phyloP scores from a whole-genome alignment of 768 basidiomycete species.

The Russula sp. region DNA sequence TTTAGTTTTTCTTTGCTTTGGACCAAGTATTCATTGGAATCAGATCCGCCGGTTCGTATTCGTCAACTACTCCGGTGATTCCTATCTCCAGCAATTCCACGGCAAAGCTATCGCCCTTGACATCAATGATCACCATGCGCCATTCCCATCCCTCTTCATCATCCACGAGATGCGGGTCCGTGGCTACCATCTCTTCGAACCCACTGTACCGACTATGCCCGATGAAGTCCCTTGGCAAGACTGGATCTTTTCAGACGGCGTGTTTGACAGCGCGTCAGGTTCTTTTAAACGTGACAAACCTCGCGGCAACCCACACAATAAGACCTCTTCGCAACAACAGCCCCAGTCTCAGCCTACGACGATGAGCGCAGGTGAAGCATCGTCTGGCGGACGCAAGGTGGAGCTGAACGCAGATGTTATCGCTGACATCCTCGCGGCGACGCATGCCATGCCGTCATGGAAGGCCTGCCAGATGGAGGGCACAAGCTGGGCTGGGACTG shows the following conservation, averaged over 20 bases:
- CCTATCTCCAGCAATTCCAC: conserved; percentile 26
- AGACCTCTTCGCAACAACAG: not conserved
- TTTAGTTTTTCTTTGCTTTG: not conserved
- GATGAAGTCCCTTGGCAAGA: conserved; percentile 11
- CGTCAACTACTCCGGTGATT: conserved; percentile 9
- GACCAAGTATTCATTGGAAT: not conserved
- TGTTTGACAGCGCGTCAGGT: too few relatives aligned
- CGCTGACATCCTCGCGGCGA: not conserved
- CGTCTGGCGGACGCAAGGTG: not conserved
- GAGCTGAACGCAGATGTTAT: not conserved
- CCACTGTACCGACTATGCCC: conserved; percentile 21
- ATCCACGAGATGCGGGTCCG: too few relatives aligned
- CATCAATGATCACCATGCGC: conserved; percentile 28
- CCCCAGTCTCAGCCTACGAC: not conserved
- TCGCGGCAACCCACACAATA: too few relatives aligned
- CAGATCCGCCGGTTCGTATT: conserved; percentile 29
- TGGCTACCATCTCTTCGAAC: conserved; percentile 26
- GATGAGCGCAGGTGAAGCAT: too few relatives aligned
- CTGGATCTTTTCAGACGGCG: too few relatives aligned
- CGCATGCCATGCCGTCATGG: not conserved
- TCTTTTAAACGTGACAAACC: not conserved
- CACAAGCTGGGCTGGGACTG: too few relatives aligned
- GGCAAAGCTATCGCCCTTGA: conserved; percentile 35
- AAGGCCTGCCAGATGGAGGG: not conserved
- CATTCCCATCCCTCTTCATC: conserved; percentile 32